Evolutionary conservation across 805 yeast species (phyloP).

Genomic region (Phaffomyces opuntiae): DNA sequence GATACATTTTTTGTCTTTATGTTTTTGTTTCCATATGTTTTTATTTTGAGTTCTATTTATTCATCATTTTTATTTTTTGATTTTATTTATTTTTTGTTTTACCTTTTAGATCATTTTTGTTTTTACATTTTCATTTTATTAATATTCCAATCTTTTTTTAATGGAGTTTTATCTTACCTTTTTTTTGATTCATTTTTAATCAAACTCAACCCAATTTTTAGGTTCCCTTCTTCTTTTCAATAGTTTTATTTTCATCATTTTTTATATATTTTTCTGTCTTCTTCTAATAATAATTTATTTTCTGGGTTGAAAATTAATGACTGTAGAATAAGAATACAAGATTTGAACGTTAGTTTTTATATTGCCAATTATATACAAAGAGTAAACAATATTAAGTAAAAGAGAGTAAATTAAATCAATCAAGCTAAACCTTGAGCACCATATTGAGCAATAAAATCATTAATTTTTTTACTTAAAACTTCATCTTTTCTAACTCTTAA

Average conservation of each 20-base stretch:
- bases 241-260: not conserved
- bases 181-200: not conserved
- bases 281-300: not conserved
- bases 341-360: no score
- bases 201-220: not conserved
- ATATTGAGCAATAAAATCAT: constrained; percentile 45
- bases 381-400: not conserved
- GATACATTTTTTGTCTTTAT: not conserved
- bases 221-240: not conserved
- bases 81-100: not conserved
- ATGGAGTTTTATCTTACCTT: constrained; percentile 1
- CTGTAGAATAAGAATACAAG: no score
- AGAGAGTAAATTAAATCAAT: not conserved
- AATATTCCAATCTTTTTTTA: not conserved
- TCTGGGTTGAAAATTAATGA: no score
- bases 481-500: constrained; percentile 68
- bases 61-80: not conserved
- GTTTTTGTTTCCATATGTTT: not conserved
- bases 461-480: constrained; percentile 51
- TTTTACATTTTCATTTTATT: not conserved
- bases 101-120: not conserved
- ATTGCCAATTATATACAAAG: constrained; percentile 1
- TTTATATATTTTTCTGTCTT: not conserved
- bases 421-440: constrained; percentile 18
- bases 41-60: not conserved